Base-by-base conservation (phyloP, 768 basidiomycete species). In the Porphyrellus cyaneotinctus region DNA sequence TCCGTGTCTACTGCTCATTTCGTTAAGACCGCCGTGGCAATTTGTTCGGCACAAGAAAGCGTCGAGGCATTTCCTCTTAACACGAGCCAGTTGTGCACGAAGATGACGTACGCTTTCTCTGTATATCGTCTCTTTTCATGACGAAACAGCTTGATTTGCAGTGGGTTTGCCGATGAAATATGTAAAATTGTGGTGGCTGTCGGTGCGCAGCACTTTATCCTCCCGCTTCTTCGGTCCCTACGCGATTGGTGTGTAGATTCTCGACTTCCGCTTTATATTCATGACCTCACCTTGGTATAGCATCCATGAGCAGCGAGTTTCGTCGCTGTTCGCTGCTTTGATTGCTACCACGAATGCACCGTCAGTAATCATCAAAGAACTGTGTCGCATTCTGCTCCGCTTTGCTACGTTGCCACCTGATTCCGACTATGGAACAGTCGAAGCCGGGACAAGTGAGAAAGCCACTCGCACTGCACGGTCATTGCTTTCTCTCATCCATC, bases 41-140 rank as follows among this genome's bases (percentile, higher is more conserved):
- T 94, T 2, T 84, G 82, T 58, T 78, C 78, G 20, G 70, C 82
- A 10, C 88, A 92, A 67, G 72, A 80, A 15, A 74, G 78, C 51
- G 58, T 87, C 14, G 74, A 79, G 39, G 60, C 62, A 9, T 70
- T 88, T 18, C 70, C 73, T 23, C 62, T 71, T n/a, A 56, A 57
- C 30, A 70, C 71, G 0, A 53, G 74, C 18, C 76, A 75, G 33
- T 53, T 36, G 60, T 88, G 43, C 57, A 80, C 37, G 60, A 68
- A 46, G 47, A 71, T 85, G 48, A 58, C 75, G 84, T 87, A 63
- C 43, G 85, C 75, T 28, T 32, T 41, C 26, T 49, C 2, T 11
- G 42, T 17, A 13, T 31, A 1, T 57, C 41, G 22, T 43, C 31
- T 47, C 20, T 18, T 28, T 9, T 37, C 28, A 20, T 36, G 30